Evolutionary conservation across 306 rosid species (phyloP).

Genomic region (Parietaria judaica): DNA sequence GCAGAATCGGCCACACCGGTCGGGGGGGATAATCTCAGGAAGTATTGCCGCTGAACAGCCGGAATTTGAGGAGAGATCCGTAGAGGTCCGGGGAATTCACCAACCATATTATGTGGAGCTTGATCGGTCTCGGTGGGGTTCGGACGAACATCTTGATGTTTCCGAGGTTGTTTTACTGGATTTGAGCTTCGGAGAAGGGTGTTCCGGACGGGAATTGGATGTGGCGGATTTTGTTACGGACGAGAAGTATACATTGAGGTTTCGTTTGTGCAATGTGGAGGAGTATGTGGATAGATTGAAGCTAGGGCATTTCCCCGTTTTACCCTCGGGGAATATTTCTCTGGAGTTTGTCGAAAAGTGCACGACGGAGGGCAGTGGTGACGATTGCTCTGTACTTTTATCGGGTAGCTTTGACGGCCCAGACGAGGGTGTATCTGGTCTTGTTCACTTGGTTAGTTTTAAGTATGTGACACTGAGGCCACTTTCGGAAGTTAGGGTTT

Average conservation of each 20-base stretch:
- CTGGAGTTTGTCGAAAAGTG: conserved; percentile 51
- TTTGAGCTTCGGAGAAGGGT: conserved; percentile 46
- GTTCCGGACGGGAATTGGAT: conserved; percentile 34
- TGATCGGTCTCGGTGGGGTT: conserved; percentile 48
- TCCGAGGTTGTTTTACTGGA: conserved; percentile 64
- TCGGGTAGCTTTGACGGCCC: conserved; percentile 86
- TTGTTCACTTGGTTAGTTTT: conserved; percentile 70
- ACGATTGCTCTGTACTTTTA: conserved; percentile 42
- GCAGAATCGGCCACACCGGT: conserved; percentile 60
- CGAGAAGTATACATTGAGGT: conserved; percentile 48
- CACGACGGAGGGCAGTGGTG: conserved; percentile 21
- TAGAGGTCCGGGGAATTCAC: conserved; percentile 26
- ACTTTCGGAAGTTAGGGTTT: conserved; percentile 37
- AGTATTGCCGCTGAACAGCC: conserved; percentile 26
- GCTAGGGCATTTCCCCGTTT: conserved; percentile 82
- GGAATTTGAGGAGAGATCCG: conserved; percentile 30
- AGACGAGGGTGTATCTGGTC: conserved; percentile 74
- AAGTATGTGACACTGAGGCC: conserved; percentile 67
- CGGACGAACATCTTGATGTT: conserved; percentile 61
- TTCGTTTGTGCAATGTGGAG: conserved; percentile 47
- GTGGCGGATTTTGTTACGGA: conserved; percentile 38
- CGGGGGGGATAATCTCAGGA: conserved; percentile 44
- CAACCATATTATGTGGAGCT: conserved; percentile 63
- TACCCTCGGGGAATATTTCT: conserved; percentile 52
- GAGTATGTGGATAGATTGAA: conserved; percentile 49